Percentiles rank a stretch among this genome's conserved stretches.
These are phyloP conservation scores for Vitis hybrid DNA, from an alignment of 177 flowering plant species.

Conservation along the genomic window DNA sequence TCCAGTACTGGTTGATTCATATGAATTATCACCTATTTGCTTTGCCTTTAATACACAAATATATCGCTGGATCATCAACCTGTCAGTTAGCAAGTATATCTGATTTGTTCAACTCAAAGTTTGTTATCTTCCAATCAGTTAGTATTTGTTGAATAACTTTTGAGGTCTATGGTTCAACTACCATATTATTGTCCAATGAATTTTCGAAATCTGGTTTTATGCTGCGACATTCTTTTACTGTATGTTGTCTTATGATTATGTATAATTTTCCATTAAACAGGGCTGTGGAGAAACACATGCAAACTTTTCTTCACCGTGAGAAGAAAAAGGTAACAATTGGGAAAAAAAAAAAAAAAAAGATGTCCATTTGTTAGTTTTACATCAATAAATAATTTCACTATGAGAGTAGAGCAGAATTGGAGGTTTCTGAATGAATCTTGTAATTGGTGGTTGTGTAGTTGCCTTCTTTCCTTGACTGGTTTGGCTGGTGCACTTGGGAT, in stretches of 20 bases:
- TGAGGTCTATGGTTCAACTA: background rate
- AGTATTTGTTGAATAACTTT: background rate
- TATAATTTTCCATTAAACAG: conserved; percentile 35
- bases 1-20: too few species aligned
- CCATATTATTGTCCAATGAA: background rate
- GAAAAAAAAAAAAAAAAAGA: too few species aligned
- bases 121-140: too few species aligned
- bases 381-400: background rate
- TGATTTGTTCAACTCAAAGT: too few species aligned
- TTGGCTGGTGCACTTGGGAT: conserved; percentile 99
- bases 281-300: conserved; percentile 75
- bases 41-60: too few species aligned
- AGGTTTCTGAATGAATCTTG: background rate
- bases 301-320: conserved; percentile 78
- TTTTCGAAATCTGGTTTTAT: too few species aligned
- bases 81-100: too few species aligned
- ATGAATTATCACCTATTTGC: too few species aligned
- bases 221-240: background rate
- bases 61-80: too few species aligned
- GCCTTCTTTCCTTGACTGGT: conserved; percentile 89
- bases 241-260: background rate
- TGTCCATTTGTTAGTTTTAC: too few species aligned
- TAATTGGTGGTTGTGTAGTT: conserved; percentile 37
- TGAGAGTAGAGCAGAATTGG: background rate
- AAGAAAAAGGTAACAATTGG: conserved; percentile 66